Conservation (phyloP, 768 basidiomycete genomes). For the Leccinum olivaceopallidum region DNA sequence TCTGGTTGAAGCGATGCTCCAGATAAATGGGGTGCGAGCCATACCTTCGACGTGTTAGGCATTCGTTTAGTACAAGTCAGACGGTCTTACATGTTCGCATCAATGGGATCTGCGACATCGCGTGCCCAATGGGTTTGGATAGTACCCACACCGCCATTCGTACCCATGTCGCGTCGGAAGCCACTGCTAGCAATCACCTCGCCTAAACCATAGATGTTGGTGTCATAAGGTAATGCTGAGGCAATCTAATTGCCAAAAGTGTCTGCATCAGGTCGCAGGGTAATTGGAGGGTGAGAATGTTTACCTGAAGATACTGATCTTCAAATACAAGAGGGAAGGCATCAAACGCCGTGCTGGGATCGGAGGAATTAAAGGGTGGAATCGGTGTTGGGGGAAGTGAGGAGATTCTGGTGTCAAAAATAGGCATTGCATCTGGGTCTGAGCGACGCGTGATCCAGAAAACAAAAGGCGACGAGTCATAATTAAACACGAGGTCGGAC, state of each 20-base stretch:
- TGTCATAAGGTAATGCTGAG: conserved; percentile 61
- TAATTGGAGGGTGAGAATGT: background rate
- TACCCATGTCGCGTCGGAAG: conserved; percentile 60
- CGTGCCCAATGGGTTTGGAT: conserved; percentile 71
- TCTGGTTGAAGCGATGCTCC: conserved; percentile 64
- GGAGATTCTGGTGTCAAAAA: conserved; percentile 69
- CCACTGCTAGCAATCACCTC: conserved; percentile 72
- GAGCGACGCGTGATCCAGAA: conserved; percentile 80
- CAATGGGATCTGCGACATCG: conserved; percentile 61
- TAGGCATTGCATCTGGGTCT: conserved; percentile 48
- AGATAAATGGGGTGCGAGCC: conserved; percentile 72
- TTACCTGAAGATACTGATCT: conserved; percentile 74
- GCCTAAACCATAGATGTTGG: conserved; percentile 80
- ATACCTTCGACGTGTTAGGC: conserved; percentile 43
- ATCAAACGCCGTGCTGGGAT: conserved; percentile 56
- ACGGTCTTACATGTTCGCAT: conserved; percentile 60
- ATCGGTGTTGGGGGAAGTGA: conserved; percentile 64
- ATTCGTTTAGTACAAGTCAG: background rate
- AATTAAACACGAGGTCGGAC: conserved; percentile 72
- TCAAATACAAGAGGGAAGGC: conserved; percentile 76
- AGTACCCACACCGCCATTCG: conserved; percentile 49
- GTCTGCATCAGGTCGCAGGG: background rate
- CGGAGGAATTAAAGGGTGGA: conserved; percentile 50
- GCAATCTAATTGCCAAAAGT: conserved; percentile 44
- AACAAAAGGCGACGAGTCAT: conserved; percentile 62